Evolutionary conservation across 1,284 basidiomycete genomes (phyloP).

Genomic region (Phellinidium pouzarii): DNA sequence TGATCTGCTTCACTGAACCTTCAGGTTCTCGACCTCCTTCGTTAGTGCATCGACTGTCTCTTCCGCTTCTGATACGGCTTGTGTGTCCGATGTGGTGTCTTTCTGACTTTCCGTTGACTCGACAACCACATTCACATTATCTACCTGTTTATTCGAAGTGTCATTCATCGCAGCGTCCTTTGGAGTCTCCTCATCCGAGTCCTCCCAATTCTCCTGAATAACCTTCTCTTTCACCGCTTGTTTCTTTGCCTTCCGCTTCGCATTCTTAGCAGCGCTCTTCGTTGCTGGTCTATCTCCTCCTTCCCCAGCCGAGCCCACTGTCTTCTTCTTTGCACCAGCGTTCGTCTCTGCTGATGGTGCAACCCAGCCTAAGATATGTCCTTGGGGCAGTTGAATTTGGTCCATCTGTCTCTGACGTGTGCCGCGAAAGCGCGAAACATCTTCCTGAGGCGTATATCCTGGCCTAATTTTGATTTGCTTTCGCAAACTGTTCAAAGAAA

Average conservation of each 20-base stretch:
- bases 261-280: constrained; percentile 37
- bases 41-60: constrained; percentile 30
- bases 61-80: constrained; percentile 6
- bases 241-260: constrained; percentile 76
- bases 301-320: constrained; percentile 14
- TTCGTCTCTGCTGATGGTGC: constrained; percentile 44
- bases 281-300: constrained; percentile 29
- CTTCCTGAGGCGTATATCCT: constrained; percentile 93
- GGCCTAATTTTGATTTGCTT: constrained; percentile 89
- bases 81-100: neutral
- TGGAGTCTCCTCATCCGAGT: constrained; percentile 51
- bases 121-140: constrained; percentile 17
- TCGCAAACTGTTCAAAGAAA: constrained; percentile 52
- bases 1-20: constrained; percentile 26
- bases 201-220: constrained; percentile 72
- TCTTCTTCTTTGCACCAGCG: constrained; percentile 26
- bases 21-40: constrained; percentile 39
- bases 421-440: constrained; percentile 79
- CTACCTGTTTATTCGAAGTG: constrained; percentile 16
- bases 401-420: constrained; percentile 71
- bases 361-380: constrained; percentile 73
- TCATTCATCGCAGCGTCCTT: too few relatives aligned
- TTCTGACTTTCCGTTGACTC: neutral
- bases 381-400: constrained; percentile 54
- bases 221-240: constrained; percentile 49